phyloP scores from a whole-genome alignment of 2,329 filamentous ascomycete species.

The Claviceps pusilla region DNA sequence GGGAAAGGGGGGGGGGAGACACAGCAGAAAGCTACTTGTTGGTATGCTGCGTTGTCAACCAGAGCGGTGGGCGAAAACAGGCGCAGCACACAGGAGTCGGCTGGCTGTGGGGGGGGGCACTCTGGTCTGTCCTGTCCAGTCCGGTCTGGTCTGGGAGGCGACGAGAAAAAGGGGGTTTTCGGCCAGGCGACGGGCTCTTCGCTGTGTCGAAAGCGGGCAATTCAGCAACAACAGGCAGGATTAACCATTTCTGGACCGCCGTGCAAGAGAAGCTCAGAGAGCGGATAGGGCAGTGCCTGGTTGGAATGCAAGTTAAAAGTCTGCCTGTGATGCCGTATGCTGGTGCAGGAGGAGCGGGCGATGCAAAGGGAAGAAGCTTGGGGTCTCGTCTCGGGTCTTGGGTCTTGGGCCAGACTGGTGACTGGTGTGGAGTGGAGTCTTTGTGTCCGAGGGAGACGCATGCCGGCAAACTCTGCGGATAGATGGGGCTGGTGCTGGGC shows the following conservation, averaged over 20 bases:
- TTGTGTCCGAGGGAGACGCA: neutral
- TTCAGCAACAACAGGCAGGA: constrained; percentile 10
- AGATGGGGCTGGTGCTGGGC: neutral
- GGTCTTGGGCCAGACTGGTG: neutral
- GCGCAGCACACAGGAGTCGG: constrained; percentile 6
- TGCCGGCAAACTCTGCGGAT: constrained; percentile 10
- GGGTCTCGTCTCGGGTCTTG: constrained; percentile 1
- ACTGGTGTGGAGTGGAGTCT: neutral
- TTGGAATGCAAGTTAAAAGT: constrained; percentile 2
- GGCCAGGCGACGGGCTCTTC: constrained; percentile 1
- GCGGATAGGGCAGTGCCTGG: neutral
- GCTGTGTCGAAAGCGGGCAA: neutral
- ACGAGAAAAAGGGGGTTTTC: neutral
- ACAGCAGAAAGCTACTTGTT: neutral
- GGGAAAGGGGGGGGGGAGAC: neutral
- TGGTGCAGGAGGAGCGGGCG: constrained; percentile 2
- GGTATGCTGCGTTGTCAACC: constrained; percentile 4
- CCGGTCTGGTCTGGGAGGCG: neutral
- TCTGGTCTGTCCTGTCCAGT: neutral
- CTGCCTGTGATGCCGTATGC: constrained; percentile 3
- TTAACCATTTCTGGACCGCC: constrained; percentile 10
- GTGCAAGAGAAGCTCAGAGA: neutral
- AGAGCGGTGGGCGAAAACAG: constrained; percentile 2
- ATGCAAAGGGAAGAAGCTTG: constrained; percentile 3
- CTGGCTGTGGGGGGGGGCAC: neutral